Conservation (phyloP, 164 flowering plant species). For the Macadamia tetraphylla region DNA sequence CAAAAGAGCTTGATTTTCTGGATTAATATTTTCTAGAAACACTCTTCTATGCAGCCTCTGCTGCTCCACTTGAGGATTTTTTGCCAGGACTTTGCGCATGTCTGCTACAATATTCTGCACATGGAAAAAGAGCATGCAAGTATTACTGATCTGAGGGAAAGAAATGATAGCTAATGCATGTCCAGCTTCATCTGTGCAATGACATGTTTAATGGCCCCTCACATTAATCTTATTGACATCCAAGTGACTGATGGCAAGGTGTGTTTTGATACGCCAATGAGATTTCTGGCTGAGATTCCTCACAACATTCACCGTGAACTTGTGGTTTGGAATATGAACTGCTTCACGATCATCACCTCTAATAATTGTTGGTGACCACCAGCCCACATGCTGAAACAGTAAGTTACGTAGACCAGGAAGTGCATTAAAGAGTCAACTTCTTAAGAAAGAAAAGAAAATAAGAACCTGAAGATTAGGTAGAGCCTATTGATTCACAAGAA, state of each 20-base stretch:
- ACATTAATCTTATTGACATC: constrained; percentile 89
- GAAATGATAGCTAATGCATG: neutral
- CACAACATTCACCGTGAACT: constrained; percentile 87
- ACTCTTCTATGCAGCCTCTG: constrained; percentile 90
- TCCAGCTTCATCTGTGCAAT: constrained; percentile 4
- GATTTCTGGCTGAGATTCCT: constrained; percentile 94
- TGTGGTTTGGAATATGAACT: constrained; percentile 91
- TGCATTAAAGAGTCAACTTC: neutral
- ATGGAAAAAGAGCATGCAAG: neutral
- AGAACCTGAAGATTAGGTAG: too few relatives aligned
- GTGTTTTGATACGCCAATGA: constrained; percentile 97
- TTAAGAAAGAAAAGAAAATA: too few relatives aligned
- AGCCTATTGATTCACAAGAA: too few relatives aligned
- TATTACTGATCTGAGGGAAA: constrained; percentile 4
- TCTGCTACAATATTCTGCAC: constrained; percentile 87
- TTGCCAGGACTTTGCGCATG: constrained; percentile 96
- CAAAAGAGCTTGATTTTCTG: constrained; percentile 88
- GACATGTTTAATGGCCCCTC: constrained; percentile 23
- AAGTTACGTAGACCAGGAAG: neutral
- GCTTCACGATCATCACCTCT: constrained; percentile 99
- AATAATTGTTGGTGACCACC: constrained; percentile 98
- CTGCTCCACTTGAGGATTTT: constrained; percentile 97
- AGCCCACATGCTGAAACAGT: constrained; percentile 81
- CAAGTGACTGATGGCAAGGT: constrained; percentile 90
- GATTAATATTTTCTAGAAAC: constrained; percentile 66